Conservation (phyloP, 2,329 filamentous ascomycete genomes). For the Pseudocercospora eumusae region DNA sequence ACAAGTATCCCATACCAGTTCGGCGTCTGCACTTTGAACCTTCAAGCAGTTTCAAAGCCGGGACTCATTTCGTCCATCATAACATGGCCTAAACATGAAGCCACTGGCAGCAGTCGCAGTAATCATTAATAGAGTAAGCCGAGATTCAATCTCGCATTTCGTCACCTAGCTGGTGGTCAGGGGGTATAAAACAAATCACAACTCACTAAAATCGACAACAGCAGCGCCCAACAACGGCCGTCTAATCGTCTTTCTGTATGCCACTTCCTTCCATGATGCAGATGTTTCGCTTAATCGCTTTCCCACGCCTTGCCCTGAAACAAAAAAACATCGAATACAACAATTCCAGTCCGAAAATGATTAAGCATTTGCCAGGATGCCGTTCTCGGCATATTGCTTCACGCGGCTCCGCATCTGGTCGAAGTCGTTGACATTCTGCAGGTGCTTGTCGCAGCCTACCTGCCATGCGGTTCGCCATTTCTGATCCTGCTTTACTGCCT, state of each 20-base stretch:
- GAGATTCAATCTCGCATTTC: not conserved
- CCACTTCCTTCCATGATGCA: not conserved
- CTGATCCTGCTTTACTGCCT: constrained; percentile 65
- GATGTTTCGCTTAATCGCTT: not conserved
- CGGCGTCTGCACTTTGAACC: no score
- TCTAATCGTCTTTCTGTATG: constrained; percentile 8
- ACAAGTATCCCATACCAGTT: no score
- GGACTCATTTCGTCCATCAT: no score
- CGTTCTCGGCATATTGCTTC: constrained; percentile 27
- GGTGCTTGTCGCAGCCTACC: constrained; percentile 61
- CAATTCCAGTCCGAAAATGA: not conserved
- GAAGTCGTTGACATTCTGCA: constrained; percentile 60
- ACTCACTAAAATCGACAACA: not conserved
- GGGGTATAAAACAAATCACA: constrained; percentile 2
- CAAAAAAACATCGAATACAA: no score
- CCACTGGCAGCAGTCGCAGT: not conserved
- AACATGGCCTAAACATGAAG: no score
- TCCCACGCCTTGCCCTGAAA: not conserved
- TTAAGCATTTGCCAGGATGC: constrained; percentile 29
- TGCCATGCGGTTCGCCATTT: constrained; percentile 63
- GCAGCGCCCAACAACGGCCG: constrained; percentile 8
- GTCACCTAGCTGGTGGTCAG: not conserved
- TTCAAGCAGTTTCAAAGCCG: no score
- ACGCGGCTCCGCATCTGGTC: constrained; percentile 51
- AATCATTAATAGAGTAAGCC: not conserved